A percentile compares a stretch with the other conserved stretches of the same genome.
Conservation (phyloP, 2,329 filamentous ascomycete species). For the Esteya vermicola region DNA sequence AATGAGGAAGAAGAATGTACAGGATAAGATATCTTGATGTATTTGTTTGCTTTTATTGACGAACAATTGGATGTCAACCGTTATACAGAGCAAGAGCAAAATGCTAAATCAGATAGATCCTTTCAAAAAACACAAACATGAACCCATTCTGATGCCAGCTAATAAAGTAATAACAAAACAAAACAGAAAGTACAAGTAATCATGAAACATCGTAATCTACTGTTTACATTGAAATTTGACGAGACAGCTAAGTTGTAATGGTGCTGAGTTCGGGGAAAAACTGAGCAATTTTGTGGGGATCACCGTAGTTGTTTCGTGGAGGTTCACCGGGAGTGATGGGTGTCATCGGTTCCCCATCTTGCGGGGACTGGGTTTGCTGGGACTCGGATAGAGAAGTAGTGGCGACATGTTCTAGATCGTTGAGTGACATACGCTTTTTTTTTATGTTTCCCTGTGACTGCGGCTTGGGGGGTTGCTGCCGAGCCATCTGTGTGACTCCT, state of each 20-base stretch:
- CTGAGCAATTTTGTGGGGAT: slow-evolving; percentile 23
- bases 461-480: slow-evolving; percentile 11
- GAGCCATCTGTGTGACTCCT: not conserved
- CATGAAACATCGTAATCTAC: not conserved
- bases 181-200: not conserved
- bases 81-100: too few relatives aligned
- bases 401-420: slow-evolving; percentile 13
- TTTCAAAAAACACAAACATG: not conserved
- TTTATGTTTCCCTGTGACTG: slow-evolving; percentile 23
- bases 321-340: slow-evolving; percentile 15
- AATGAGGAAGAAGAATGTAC: slow-evolving; percentile 7
- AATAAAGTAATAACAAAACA: not conserved
- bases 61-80: too few relatives aligned
- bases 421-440: slow-evolving; percentile 22
- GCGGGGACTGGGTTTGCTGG: too few relatives aligned
- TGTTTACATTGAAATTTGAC: not conserved
- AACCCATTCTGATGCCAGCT: too few relatives aligned
- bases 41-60: too few relatives aligned
- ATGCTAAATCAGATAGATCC: not conserved
- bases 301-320: slow-evolving; percentile 19
- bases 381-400: not conserved
- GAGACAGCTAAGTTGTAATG: slow-evolving; percentile 8
- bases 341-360: slow-evolving; percentile 10
- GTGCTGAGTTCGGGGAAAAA: slow-evolving; percentile 21
- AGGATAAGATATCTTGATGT: too few relatives aligned